These are phyloP conservation scores for Chlamydomonas eustigma DNA, from an alignment of 139 green algal genomes.

Conservation along the genomic window DNA sequence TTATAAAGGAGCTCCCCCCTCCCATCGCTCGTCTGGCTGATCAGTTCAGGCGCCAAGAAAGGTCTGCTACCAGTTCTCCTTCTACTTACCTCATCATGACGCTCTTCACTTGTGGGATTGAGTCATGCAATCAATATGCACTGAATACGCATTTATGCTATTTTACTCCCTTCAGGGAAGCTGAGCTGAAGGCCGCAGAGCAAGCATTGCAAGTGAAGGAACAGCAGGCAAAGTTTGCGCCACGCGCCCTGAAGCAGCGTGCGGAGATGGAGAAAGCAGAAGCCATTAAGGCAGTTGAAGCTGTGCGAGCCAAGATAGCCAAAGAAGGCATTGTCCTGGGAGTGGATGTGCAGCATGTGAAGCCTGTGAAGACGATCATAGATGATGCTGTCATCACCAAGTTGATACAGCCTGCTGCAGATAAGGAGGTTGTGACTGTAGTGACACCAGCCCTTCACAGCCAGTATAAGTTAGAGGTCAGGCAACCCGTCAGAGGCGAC, in stretches of 20 bases:
- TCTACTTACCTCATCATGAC: not conserved
- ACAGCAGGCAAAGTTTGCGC: conserved; percentile 3
- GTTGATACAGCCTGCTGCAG: too few relatives aligned
- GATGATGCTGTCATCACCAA: too few relatives aligned
- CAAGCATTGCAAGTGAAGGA: conserved; percentile 1
- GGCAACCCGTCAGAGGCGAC: too few relatives aligned
- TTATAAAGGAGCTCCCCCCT: not conserved
- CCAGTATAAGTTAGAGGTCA: too few relatives aligned
- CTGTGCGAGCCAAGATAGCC: not conserved
- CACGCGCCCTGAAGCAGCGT: not conserved
- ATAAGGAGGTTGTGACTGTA: too few relatives aligned
- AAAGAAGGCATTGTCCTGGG: too few relatives aligned
- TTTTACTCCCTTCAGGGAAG: not conserved
- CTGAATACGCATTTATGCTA: not conserved
- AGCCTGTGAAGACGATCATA: too few relatives aligned
- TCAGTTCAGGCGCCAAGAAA: not conserved
- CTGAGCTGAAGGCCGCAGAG: not conserved
- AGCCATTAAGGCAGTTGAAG: not conserved
- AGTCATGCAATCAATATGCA: too few relatives aligned
- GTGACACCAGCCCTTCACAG: too few relatives aligned
- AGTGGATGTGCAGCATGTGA: too few relatives aligned
- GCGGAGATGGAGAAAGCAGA: not conserved
- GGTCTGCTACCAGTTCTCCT: not conserved
- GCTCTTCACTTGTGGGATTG: too few relatives aligned
- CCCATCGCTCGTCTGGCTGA: conserved; percentile 1